Evolutionary conservation across 495 filamentous ascomycete genomes (phyloP).

Genomic region (Tuber magnatum): DNA sequence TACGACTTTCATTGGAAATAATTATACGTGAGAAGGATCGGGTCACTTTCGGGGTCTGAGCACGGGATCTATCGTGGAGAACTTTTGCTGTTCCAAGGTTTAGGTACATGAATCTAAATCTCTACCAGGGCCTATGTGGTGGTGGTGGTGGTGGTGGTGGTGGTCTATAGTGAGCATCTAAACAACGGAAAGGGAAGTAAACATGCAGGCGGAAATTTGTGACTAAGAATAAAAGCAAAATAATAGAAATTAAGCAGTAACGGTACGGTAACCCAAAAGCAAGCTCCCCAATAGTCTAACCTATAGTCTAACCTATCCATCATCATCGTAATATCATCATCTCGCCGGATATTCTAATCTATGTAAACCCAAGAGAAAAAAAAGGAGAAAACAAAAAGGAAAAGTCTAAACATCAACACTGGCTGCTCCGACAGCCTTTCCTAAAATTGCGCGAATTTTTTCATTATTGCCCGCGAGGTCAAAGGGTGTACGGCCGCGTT

Average conservation of each 20-base stretch:
- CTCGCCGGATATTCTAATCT: not conserved
- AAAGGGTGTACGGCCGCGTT: not conserved
- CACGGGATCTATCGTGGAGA: not conserved
- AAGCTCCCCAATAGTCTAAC: not conserved
- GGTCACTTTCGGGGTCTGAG: not conserved
- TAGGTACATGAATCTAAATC: not conserved
- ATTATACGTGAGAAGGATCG: not conserved
- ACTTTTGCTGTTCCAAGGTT: not conserved
- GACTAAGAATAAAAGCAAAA: not conserved
- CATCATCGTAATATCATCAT: not conserved
- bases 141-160: too few relatives aligned
- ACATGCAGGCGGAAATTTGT: not conserved
- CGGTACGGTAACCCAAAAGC: not conserved
- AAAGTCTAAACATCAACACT: not conserved
- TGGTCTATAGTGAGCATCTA: not conserved
- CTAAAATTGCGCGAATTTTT: not conserved
- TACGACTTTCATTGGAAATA: not conserved
- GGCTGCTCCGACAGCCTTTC: not conserved
- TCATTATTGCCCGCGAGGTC: not conserved
- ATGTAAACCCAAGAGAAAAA: not conserved
- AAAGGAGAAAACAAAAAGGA: not conserved
- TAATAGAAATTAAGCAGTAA: not conserved
- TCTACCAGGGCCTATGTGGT: not conserved
- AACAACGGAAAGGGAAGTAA: not conserved
- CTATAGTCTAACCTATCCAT: not conserved